phyloP scores from a whole-genome alignment of 1,139 yeast species.

The Geotrichum restrictum region DNA sequence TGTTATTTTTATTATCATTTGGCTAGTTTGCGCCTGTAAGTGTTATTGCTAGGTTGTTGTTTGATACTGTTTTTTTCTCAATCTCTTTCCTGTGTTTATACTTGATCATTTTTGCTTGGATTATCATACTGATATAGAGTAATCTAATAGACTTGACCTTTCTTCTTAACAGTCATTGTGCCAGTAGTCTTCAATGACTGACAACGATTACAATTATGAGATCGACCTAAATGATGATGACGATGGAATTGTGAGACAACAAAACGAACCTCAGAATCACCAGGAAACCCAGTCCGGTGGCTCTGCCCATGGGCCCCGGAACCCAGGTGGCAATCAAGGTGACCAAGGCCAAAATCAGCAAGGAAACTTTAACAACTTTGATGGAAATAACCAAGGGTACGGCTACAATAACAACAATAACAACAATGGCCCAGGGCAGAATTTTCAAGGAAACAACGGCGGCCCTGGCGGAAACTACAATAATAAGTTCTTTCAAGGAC shows the following conservation, averaged over 20 bases:
- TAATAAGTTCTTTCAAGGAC: slow-evolving; percentile 10
- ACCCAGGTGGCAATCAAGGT: not conserved
- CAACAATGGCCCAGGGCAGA: slow-evolving; percentile 4
- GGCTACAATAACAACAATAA: slow-evolving; percentile 4
- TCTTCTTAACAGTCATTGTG: not conserved
- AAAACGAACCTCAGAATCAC: not conserved
- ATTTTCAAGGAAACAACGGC: slow-evolving; percentile 4
- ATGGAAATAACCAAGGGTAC: not conserved
- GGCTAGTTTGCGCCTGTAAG: slow-evolving; percentile 1
- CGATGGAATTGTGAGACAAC: slow-evolving; percentile 18
- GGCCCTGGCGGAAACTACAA: slow-evolving; percentile 12
- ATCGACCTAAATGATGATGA: slow-evolving; percentile 33
- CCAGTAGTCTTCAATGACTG: slow-evolving; percentile 18
- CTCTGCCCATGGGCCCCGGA: not conserved
- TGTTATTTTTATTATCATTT: not conserved
- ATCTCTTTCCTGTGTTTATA: not conserved
- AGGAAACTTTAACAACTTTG: slow-evolving; percentile 1
- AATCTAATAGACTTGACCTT: slow-evolving; percentile 7
- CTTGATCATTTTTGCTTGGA: not conserved
- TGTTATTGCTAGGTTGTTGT: not conserved
- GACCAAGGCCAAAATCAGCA: slow-evolving; percentile 4
- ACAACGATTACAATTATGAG: slow-evolving; percentile 28
- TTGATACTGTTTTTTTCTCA: not conserved
- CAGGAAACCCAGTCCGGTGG: not conserved
- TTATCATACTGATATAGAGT: slow-evolving; percentile 4